phyloP scores from a whole-genome alignment of 208 protist species.

The Leishmania lainsoni region DNA sequence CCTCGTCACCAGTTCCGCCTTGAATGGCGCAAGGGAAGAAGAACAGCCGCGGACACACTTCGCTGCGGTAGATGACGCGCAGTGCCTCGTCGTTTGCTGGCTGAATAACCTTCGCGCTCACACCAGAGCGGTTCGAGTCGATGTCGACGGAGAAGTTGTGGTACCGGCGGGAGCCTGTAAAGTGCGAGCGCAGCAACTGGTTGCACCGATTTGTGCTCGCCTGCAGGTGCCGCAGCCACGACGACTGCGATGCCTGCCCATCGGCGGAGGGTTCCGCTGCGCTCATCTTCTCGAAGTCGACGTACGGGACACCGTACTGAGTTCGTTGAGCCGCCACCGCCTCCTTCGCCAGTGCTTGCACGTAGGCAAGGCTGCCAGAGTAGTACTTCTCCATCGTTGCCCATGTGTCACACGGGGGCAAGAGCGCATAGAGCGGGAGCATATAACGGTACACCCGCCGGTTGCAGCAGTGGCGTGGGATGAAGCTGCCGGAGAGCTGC shows the following conservation, averaged over 20 bases:
- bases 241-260: neutral
- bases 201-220: conserved; percentile 47
- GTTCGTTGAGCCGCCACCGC: conserved; percentile 5
- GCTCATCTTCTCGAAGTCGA: conserved; percentile 12
- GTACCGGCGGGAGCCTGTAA: conserved; percentile 77
- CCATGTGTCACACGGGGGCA: conserved; percentile 71
- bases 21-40: conserved; percentile 37
- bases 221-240: conserved; percentile 38
- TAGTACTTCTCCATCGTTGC: conserved; percentile 34
- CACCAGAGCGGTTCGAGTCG: conserved; percentile 32
- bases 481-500: conserved; percentile 65
- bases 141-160: conserved; percentile 87
- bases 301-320: conserved; percentile 18
- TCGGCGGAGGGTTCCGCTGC: neutral
- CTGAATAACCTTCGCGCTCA: conserved; percentile 53
- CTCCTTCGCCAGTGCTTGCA: conserved; percentile 11
- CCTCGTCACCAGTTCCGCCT: neutral
- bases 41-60: conserved; percentile 61
- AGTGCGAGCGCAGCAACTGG: conserved; percentile 36
- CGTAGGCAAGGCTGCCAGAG: conserved; percentile 22
- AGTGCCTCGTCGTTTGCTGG: conserved; percentile 66
- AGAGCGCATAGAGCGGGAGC: conserved; percentile 76
- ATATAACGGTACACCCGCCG: conserved; percentile 83
- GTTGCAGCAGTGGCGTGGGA: conserved; percentile 79
- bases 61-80: conserved; percentile 73